Base-by-base conservation (phyloP, 306 rosid species). In the Quercus engelmannii region DNA sequence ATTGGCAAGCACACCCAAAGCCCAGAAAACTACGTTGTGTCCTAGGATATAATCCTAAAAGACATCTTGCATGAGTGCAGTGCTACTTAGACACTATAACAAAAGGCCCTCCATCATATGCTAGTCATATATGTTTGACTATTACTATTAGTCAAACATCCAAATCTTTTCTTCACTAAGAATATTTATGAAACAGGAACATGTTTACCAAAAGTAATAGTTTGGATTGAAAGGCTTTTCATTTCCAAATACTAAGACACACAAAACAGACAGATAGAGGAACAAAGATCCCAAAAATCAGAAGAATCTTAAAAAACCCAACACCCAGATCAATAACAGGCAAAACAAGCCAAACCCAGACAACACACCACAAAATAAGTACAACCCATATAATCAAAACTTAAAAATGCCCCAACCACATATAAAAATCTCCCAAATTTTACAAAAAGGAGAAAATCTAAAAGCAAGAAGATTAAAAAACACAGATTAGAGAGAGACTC, bases 261-360 rank as follows among this genome's bases (percentile, higher is more conserved):
- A 63, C 78, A 79, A 38, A 65, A 65, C 33, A 78, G 8, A 14
- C 58, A 26, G 9, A 43, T 26, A 55, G 62, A 68, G 63, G 74
- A 73, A 81, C 74, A 9, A 76, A 86, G 82, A 61, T 83, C 81
- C 58, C 79, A 85, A 79, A 86, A 20, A 73, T 84, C 63, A 76
- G 81, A 84, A 28, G 77, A 71, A 67, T 41, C 81, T 52, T 77
- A 78, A 75, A 79, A 70, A 23, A 77, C 73, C 74, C 74, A 71
- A 75, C 69, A 68, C 81, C 65, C 74, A 51, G 51, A 69, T 35
- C 74, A 55, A 57, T 19, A 78, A 43, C 4, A 72, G 84, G 5
- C 83, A 83, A 76, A 86, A 69, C 68, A 79, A 68, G 52, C 78
- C 55, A 73, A 75, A 82, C 80, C 87, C 88, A 81, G 38, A 85